These are phyloP conservation scores for Mytilinidion resinicola DNA, from an alignment of 495 filamentous ascomycete genomes.

Conservation along the genomic window DNA sequence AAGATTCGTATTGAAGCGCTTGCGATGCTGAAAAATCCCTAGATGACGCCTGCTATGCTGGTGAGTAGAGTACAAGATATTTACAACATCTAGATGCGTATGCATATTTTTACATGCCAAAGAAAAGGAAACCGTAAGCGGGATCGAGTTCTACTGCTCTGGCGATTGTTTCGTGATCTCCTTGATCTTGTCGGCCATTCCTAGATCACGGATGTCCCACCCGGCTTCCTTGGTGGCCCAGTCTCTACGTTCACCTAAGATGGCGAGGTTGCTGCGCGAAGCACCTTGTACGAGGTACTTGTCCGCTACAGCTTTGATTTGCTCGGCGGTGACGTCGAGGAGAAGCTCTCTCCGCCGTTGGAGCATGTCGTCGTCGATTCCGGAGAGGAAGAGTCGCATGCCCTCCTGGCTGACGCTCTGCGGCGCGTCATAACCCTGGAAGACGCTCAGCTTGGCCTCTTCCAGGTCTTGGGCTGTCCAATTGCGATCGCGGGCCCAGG, in stretches of 20 bases:
- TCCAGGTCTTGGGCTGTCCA: slow-evolving; percentile 88
- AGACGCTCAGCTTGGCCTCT: slow-evolving; percentile 91
- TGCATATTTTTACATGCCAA: not conserved
- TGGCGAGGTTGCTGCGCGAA: slow-evolving; percentile 51
- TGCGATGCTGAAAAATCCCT: not conserved
- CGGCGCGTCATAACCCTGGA: slow-evolving; percentile 93
- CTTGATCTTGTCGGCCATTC: slow-evolving; percentile 30
- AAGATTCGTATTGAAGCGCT: not conserved
- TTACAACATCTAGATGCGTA: not conserved
- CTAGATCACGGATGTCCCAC: slow-evolving; percentile 45
- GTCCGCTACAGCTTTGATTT: slow-evolving; percentile 76
- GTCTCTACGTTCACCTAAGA: slow-evolving; percentile 79
- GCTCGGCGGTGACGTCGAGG: slow-evolving; percentile 75
- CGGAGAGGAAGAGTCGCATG: slow-evolving; percentile 74
- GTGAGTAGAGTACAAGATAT: slow-evolving; percentile 4
- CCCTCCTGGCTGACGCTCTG: slow-evolving; percentile 82
- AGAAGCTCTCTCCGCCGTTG: slow-evolving; percentile 79
- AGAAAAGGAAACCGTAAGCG: not conserved
- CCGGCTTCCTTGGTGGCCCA: slow-evolving; percentile 52
- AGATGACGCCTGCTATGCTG: not conserved
- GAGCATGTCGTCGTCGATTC: slow-evolving; percentile 82
- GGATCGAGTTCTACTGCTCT: not conserved
- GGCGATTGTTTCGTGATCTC: slow-evolving; percentile 2
- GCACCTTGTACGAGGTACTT: slow-evolving; percentile 71
- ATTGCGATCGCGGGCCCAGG: slow-evolving; percentile 73